Evolutionary conservation across 2,329 filamentous ascomycete genomes (phyloP).

Genomic region (Colletotrichum melonis): DNA sequence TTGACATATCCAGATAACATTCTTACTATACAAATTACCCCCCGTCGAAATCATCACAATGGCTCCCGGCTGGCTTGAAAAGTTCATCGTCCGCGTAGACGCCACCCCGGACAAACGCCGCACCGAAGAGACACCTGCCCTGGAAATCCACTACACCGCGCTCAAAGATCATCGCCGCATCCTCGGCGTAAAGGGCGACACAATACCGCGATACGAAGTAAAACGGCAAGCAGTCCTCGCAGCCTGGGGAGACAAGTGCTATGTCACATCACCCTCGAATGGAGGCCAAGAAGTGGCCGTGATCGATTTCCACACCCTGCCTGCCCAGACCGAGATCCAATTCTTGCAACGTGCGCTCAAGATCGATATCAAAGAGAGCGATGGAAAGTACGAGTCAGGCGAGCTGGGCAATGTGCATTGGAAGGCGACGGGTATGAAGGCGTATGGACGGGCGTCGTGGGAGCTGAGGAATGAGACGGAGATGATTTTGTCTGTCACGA

Average conservation of each 20-base stretch:
- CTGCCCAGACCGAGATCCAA: neutral
- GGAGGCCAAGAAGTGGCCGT: slow-evolving; percentile 12
- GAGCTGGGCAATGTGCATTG: neutral
- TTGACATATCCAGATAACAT: neutral
- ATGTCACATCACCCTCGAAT: slow-evolving; percentile 12
- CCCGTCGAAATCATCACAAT: neutral
- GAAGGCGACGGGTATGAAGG: slow-evolving; percentile 15
- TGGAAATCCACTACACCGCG: slow-evolving; percentile 18
- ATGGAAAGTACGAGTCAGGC: neutral
- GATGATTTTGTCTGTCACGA: slow-evolving; percentile 1
- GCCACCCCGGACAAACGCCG: slow-evolving; percentile 13
- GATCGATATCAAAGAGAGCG: neutral
- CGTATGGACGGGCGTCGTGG: slow-evolving; percentile 12
- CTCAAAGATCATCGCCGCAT: slow-evolving; percentile 13
- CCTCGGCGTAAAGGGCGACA: slow-evolving; percentile 14
- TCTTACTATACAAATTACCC: neutral
- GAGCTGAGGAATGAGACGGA: slow-evolving; percentile 16
- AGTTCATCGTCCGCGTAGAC: slow-evolving; percentile 13
- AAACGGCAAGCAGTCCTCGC: slow-evolving; percentile 5
- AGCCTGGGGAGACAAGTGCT: slow-evolving; percentile 8
- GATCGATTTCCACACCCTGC: slow-evolving; percentile 9
- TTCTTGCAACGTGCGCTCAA: neutral
- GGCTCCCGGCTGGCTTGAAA: slow-evolving; percentile 27
- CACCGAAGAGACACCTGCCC: slow-evolving; percentile 4
- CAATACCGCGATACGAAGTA: slow-evolving; percentile 16